Evolutionary conservation across 208 protist genomes (phyloP).

Genomic region (Spongospora subterranea): DNA sequence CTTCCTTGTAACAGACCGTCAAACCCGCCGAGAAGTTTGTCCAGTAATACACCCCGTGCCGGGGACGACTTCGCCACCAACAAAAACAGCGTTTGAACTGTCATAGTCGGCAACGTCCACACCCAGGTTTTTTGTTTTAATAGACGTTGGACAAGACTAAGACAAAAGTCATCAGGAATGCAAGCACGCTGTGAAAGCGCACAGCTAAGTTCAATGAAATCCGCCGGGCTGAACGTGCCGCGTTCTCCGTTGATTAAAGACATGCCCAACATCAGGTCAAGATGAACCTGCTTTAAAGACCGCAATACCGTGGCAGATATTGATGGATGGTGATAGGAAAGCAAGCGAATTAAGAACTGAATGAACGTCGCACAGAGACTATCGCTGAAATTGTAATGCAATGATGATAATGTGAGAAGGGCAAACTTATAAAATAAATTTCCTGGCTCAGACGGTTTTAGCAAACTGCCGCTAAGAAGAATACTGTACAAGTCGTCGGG

Average conservation of each 20-base stretch:
- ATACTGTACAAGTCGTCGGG: background rate
- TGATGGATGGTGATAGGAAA: background rate
- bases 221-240: background rate
- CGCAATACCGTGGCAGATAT: background rate
- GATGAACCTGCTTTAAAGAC: background rate
- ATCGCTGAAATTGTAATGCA: background rate
- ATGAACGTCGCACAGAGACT: too few species aligned
- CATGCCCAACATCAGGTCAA: background rate
- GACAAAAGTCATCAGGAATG: background rate
- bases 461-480: background rate
- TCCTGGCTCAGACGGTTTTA: background rate
- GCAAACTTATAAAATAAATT: background rate
- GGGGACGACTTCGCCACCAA: background rate
- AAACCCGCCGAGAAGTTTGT: background rate
- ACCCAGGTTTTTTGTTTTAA: background rate
- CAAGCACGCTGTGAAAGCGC: background rate
- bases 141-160: background rate
- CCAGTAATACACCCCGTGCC: background rate
- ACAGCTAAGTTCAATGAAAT: background rate
- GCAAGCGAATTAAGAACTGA: background rate
- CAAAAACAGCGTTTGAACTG: background rate
- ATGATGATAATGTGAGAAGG: background rate
- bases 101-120: background rate
- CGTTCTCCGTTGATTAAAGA: background rate
- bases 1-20: background rate